Percentiles rank a stretch among this genome's conserved stretches.
Conservation (phyloP, 1,139 yeast species). For the Hyphopichia buzzinii region DNA sequence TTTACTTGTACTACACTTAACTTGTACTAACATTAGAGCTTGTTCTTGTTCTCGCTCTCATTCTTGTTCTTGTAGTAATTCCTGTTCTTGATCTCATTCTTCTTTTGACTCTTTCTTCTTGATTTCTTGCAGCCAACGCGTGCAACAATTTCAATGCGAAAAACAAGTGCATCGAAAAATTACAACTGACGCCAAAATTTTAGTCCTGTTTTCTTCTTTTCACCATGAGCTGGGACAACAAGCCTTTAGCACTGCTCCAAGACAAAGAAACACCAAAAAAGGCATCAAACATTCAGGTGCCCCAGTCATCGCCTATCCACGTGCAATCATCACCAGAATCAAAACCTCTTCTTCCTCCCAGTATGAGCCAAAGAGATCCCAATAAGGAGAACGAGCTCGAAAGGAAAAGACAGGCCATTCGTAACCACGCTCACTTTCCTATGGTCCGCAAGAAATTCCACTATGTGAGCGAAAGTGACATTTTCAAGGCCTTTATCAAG, state of each 20-base stretch:
- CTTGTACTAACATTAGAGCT: too few species aligned
- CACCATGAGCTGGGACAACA: constrained; percentile 33
- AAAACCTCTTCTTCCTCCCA: constrained; percentile 12
- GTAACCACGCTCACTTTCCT: constrained; percentile 46
- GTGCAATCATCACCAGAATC: constrained; percentile 23
- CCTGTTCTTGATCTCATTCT: too few species aligned
- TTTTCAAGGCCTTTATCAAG: constrained; percentile 60
- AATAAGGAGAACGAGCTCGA: constrained; percentile 30
- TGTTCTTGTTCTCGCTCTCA: too few species aligned
- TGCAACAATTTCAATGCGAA: too few species aligned
- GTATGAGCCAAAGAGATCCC: constrained; percentile 16
- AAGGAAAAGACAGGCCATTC: constrained; percentile 37
- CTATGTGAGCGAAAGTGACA: constrained; percentile 46
- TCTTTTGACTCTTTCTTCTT: too few species aligned
- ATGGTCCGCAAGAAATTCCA: constrained; percentile 49
- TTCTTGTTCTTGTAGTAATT: too few species aligned
- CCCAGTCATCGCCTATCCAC: constrained; percentile 36
- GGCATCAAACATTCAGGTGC: constrained; percentile 29
- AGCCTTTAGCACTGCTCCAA: constrained; percentile 13
- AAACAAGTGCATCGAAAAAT: too few species aligned
- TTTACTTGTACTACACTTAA: too few species aligned
- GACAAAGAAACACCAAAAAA: constrained; percentile 18
- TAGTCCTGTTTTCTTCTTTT: too few species aligned
- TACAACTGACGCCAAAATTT: too few species aligned
- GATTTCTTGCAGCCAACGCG: too few species aligned